Evolutionary conservation across 31 red algal genomes (phyloP), one percentile per base, ranked within the genome.

Genomic region (Odonthalia washingtoniensis): DNA sequence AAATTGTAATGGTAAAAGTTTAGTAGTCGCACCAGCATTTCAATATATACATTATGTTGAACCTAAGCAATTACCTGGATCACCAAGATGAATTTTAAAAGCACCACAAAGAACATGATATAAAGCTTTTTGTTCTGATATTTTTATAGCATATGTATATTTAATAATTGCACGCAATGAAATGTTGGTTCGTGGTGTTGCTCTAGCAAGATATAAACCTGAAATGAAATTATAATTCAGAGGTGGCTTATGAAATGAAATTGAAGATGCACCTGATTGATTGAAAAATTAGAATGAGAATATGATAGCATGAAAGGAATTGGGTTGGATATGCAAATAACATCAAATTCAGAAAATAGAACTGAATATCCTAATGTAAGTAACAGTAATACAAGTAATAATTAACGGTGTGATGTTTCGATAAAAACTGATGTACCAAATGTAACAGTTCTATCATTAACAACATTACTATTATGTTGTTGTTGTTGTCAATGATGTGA

Each of bases 51-150:
- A 95, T 39, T 72, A 27, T 45, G 70, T 24, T 6, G 41, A 9
- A 4, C 89, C 89, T 4, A 92, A 21, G 1, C 94, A 84, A 9
- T 31, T n/a, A 46, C 94, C 94, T 0, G 89, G 94, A 21, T 89
- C 94, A 21, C 64, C 85, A 21, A 28, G 70, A 40, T 79, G 68
- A 33, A 46, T 65, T 64, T 95, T 95, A 64, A 95, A 95, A 17
- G 94, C 94, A 41, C 95, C 95, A 77, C 95, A 97, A 64, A 91
- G 65, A 37, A 97, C 89, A 68, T 90, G 80, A 68, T 97, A 92
- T 36, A 93, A 97, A 17, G 92, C 89, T 62, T 94, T 94, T 52
- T 97, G 95, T 60, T 97, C 95, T 21, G 91, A 92, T 37, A 84
- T 88, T 31, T 88, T 87, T 3, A 86, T 73, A 27, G 83, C 85